Conservation (phyloP, 1,284 basidiomycete species). For the Agroathelia rolfsii region DNA sequence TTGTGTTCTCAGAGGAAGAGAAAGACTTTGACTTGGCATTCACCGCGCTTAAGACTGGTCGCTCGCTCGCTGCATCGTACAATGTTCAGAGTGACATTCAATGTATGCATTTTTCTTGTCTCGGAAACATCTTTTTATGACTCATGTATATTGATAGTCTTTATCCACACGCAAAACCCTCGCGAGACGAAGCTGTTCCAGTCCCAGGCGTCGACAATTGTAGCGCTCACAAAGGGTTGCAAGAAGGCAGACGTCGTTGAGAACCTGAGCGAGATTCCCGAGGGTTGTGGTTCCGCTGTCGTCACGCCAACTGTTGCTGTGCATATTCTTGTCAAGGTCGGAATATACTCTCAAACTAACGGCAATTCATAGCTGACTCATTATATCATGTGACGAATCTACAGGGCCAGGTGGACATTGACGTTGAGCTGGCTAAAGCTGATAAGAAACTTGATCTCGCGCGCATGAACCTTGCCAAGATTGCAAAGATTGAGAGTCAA, state of each 20-base stretch:
- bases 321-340: conserved; percentile 77
- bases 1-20: conserved; percentile 68
- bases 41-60: conserved; percentile 66
- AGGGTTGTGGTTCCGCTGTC: conserved; percentile 81
- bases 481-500: conserved; percentile 64
- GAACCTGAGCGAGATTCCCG: conserved; percentile 59
- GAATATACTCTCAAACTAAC: no score
- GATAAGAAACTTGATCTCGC: conserved; percentile 79
- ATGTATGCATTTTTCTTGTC: conserved; percentile 30
- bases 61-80: conserved; percentile 87
- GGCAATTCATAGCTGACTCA: no score
- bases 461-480: conserved; percentile 62
- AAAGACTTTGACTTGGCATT: conserved; percentile 86
- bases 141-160: conserved; percentile 42
- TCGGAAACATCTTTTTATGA: not conserved
- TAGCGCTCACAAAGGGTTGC: conserved; percentile 84
- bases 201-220: conserved; percentile 67
- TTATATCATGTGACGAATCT: no score
- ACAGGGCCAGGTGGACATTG: conserved; percentile 78
- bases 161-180: conserved; percentile 64
- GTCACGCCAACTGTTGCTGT: conserved; percentile 70
- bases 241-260: conserved; percentile 59
- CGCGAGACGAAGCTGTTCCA: conserved; percentile 58
- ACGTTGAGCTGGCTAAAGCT: conserved; percentile 77
- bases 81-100: conserved; percentile 85